Conservation (phyloP, 345 rosid species). For the Acer yangbiense region DNA sequence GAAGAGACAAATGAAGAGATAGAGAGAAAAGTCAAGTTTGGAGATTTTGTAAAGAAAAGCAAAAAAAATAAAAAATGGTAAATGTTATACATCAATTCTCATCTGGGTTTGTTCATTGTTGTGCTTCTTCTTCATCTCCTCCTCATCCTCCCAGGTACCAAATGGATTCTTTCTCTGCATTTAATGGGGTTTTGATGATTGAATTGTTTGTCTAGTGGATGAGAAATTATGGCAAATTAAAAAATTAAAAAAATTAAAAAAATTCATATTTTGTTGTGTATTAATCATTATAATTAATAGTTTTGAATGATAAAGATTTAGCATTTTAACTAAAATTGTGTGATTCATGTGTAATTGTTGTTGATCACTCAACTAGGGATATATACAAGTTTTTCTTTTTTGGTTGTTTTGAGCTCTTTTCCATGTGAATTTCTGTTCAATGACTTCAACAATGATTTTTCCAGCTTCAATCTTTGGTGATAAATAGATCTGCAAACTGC, state of each 20-base stretch:
- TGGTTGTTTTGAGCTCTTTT: too few species aligned
- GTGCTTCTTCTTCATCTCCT: conserved; percentile 32
- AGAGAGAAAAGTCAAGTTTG: neutral
- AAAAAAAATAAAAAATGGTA: conserved; percentile 37
- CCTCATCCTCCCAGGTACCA: conserved; percentile 35
- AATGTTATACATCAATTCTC: conserved; percentile 26
- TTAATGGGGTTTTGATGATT: neutral
- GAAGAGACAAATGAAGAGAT: neutral
- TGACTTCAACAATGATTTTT: too few species aligned
- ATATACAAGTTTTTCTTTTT: too few species aligned
- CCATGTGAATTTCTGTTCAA: too few species aligned
- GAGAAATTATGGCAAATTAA: neutral
- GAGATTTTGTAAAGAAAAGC: neutral
- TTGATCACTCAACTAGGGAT: too few species aligned
- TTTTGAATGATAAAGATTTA: neutral
- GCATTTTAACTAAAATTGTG: neutral
- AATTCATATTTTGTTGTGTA: too few species aligned
- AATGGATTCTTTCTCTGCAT: neutral
- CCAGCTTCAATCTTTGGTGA: too few species aligned
- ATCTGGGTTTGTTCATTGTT: conserved; percentile 30
- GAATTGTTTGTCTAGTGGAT: neutral
- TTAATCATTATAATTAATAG: neutral
- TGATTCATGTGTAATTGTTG: neutral
- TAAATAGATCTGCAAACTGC: too few species aligned
- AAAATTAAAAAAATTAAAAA: too few species aligned